Conservation (phyloP, 2,329 filamentous ascomycete genomes). For the Bipolaris gigantea region DNA sequence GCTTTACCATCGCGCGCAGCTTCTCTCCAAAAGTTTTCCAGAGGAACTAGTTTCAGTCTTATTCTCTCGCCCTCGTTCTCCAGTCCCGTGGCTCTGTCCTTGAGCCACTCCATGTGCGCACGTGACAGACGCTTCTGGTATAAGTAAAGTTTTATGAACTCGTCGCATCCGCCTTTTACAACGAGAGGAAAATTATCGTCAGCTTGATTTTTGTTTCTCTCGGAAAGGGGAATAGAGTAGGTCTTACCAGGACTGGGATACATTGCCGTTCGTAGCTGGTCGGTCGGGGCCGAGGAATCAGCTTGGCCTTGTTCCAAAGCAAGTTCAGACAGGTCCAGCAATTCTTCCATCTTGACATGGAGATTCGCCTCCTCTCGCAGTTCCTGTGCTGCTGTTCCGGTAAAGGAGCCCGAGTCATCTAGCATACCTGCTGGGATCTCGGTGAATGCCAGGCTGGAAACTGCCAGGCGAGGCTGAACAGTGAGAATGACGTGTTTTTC, state of each 20-base stretch:
- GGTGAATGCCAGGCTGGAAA: conserved; percentile 56
- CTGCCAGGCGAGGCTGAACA: conserved; percentile 60
- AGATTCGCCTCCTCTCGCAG: conserved; percentile 61
- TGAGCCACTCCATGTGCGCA: conserved; percentile 53
- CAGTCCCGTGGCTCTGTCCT: conserved; percentile 58
- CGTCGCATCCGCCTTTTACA: conserved; percentile 59
- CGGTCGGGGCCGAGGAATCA: neutral
- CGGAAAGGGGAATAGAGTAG: neutral
- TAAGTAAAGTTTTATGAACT: conserved; percentile 61
- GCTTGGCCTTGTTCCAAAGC: conserved; percentile 38
- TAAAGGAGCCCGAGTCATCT: conserved; percentile 56
- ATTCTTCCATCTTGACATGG: conserved; percentile 52
- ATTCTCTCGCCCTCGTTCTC: conserved; percentile 61
- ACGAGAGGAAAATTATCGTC: conserved; percentile 42
- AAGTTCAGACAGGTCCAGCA: conserved; percentile 59
- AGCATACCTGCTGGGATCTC: conserved; percentile 65
- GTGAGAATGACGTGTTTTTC: conserved; percentile 54
- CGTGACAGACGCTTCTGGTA: conserved; percentile 57
- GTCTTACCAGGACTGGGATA: conserved; percentile 4
- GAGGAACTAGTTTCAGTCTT: conserved; percentile 57
- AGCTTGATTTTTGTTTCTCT: conserved; percentile 56
- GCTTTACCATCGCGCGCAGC: conserved; percentile 60
- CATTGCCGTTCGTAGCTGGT: neutral
- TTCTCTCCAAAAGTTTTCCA: conserved; percentile 58
- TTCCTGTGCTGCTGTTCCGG: conserved; percentile 59